Conservation (phyloP, 768 basidiomycete species). For the Wakefieldia striispora region DNA sequence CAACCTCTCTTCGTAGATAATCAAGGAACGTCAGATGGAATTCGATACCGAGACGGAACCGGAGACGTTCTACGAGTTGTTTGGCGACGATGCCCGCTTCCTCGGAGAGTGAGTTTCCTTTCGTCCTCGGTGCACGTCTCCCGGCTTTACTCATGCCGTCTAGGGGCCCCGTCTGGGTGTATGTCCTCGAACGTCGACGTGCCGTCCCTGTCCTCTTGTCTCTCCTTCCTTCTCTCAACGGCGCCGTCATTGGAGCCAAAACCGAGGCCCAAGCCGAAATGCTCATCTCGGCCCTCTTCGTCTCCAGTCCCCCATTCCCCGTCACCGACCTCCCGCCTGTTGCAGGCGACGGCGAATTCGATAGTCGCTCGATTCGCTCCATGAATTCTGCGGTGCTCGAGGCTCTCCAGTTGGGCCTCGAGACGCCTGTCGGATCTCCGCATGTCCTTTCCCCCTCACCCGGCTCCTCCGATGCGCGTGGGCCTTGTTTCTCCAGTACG, state of each 20-base stretch:
- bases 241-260: conserved; percentile 71
- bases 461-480: conserved; percentile 22
- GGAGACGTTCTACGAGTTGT: conserved; percentile 74
- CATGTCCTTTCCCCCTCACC: conserved; percentile 41
- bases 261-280: conserved; percentile 70
- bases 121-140: background rate
- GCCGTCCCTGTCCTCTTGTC: conserved; percentile 79
- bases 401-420: conserved; percentile 39
- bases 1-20: conserved; percentile 49
- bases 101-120: conserved; percentile 66
- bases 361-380: conserved; percentile 38
- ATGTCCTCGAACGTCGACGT: conserved; percentile 79
- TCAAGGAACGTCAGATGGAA: conserved; percentile 87
- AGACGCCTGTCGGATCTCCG: conserved; percentile 39
- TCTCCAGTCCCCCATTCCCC: conserved; percentile 79
- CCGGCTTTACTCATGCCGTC: conserved; percentile 6
- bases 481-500: conserved; percentile 17
- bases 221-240: conserved; percentile 57
- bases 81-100: conserved; percentile 72
- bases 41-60: conserved; percentile 83
- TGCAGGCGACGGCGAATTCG: conserved; percentile 35
- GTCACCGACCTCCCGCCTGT: conserved; percentile 57
- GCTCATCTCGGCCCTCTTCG: conserved; percentile 76
- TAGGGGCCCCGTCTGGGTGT: conserved; percentile 90
- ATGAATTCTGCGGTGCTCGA: conserved; percentile 48